These are phyloP conservation scores for Euphorbia pulcherrima DNA, from an alignment of 345 rosid genomes.

Conservation along the genomic window DNA sequence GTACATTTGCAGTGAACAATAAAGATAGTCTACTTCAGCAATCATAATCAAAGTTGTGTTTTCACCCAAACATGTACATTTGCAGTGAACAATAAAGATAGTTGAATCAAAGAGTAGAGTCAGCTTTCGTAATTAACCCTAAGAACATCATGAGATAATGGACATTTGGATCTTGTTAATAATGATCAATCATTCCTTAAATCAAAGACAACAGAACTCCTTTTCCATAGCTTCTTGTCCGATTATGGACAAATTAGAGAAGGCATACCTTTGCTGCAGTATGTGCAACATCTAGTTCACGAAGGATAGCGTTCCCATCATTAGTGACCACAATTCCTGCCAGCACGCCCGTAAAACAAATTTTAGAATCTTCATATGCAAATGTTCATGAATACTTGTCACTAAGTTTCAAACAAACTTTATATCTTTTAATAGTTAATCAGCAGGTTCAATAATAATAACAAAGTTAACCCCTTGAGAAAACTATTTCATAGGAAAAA, in stretches of 20 bases:
- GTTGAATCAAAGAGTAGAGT: background rate
- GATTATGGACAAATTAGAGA: background rate
- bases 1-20: background rate
- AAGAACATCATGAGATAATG: background rate
- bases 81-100: background rate
- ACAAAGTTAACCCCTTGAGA: background rate
- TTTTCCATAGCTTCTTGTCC: background rate
- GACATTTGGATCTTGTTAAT: background rate
- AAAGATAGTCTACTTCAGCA: background rate
- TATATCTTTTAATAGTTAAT: background rate
- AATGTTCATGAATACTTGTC: background rate
- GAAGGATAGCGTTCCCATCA: conserved; percentile 93
- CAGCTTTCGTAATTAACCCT: too few species aligned
- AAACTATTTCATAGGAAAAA: background rate
- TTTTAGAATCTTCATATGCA: background rate
- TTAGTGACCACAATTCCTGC: conserved; percentile 91
- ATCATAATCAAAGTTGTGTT: background rate
- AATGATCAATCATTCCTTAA: background rate
- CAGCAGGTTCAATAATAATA: background rate
- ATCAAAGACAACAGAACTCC: too few species aligned
- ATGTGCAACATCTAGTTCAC: conserved; percentile 86
- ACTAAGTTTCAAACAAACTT: background rate
- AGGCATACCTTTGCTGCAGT: conserved; percentile 79
- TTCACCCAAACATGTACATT: background rate
- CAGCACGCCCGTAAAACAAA: background rate